Evolutionary conservation across 2,329 filamentous ascomycete genomes (phyloP), one percentile per base, ranked within the genome.

Genomic region (Venturia effusa): DNA sequence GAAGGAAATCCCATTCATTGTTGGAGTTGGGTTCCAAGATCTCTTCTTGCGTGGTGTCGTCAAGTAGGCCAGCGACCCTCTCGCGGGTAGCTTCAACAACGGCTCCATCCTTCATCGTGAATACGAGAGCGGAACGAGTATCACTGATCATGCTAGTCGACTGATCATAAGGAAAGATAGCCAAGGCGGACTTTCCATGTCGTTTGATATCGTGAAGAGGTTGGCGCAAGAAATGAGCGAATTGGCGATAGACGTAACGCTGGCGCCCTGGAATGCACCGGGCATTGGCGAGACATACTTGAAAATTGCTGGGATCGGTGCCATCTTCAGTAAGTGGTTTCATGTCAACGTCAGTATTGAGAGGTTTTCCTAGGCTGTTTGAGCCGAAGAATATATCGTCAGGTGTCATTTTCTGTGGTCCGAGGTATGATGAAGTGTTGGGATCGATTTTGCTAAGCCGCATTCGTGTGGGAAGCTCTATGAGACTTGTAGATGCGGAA

Each of bases 351-450:
- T 57, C 61, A 39, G 27, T 13, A 37, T 63, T 63, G 24, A 63
- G 27, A 27, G 69, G 67, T 34, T 67, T 30, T 30, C 71, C 71
- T 10, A 73, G 43, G 3, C 34, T 22, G 15, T 70, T 73, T 2
- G 65, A 62, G 37, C 71, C 71, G 61, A 71, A 76, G 67, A 77
- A 76, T 2, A 76, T 32, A 5, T 69, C 63, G 54, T 76, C 71
- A 2, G 75, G 62, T 1, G 71, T 64, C 15, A 71, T 27, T 17
- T 65, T 67, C 0, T 61, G 37, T 15, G 69, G 66, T 10, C 65
- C 66, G 11, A 74, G 63, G 43, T 39, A 57, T 3, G 61, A 63
- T 22, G 27, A 22, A 15, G 19, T 43, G 10, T 51, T 22, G 22
- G 61, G 39, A 2, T 8, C 22, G 17, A 63, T 40, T 13, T 48